Base-by-base conservation (phyloP, 768 basidiomycete species). In the Mycena metata region DNA sequence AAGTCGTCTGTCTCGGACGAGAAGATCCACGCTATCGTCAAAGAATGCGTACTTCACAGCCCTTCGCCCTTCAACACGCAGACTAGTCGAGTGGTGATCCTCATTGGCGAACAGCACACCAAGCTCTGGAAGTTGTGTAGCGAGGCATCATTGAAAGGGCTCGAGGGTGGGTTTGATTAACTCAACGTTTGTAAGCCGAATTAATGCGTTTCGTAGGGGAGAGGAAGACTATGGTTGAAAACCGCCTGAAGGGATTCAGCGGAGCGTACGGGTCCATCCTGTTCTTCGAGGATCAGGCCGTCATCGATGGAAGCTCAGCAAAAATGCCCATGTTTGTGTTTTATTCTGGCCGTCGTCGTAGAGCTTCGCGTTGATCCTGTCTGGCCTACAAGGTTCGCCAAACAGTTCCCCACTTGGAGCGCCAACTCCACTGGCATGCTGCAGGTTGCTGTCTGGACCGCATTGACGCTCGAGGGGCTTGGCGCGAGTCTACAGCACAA, bases 281-380 rank as follows among this genome's bases (percentile, higher is more conserved):
- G 39, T 67, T 67, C 21, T 67, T 62, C 60, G 67, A 69, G 16
- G 67, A 69, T 50, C 61, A 69, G 57, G 50, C 61, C 0, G 67
- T 69, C 10, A 42, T 69, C 36, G 67, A 69, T 13, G 58, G 35
- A 0, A 64, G 64, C 8, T 9, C 60, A 5, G 61, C 19, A 8
- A 68, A 63, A 58, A 26, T 68, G 15, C 67, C 67, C 3, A 33
- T 21, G 67, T 64, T 13, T n/a, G n/a, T n/a, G n/a, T n/a, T n/a
- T n/a, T n/a, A n/a, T n/a, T n/a, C n/a, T n/a, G n/a, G n/a, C n/a
- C n/a, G n/a, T n/a, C n/a, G n/a, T n/a, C n/a, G n/a, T n/a, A n/a
- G n/a, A n/a, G n/a, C n/a, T n/a, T n/a, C 42, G 62, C 59, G 15
- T 19, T 45, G 2, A 3, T n/a, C 30, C 2, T 23, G 41, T 21